phyloP scores from a whole-genome alignment of 2,329 filamentous ascomycete genomes.

The Colletotrichum magnum region DNA sequence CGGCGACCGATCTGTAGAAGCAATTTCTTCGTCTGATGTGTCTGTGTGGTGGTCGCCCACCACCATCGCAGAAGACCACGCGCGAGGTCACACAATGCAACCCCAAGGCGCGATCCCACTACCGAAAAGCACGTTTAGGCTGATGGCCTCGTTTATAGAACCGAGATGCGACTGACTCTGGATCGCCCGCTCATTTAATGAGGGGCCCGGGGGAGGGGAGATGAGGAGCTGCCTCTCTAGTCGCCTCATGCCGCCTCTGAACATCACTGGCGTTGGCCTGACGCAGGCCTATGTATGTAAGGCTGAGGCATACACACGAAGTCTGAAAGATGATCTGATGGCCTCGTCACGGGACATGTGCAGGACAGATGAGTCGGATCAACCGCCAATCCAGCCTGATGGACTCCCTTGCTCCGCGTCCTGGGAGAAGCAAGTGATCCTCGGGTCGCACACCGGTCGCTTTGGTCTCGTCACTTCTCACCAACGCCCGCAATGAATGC shows the following conservation, averaged over 20 bases:
- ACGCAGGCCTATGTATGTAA: slow-evolving; percentile 21
- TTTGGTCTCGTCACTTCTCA: slow-evolving; percentile 18
- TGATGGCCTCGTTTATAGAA: slow-evolving; percentile 7
- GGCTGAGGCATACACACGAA: slow-evolving; percentile 14
- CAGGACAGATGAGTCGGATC: slow-evolving; percentile 20
- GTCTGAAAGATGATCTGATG: slow-evolving; percentile 7
- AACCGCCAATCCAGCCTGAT: slow-evolving; percentile 36
- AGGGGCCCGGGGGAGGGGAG: not conserved
- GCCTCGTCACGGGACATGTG: slow-evolving; percentile 13
- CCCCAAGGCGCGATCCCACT: not conserved
- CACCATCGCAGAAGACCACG: slow-evolving; percentile 18
- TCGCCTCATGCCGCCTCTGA: not conserved
- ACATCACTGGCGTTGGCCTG: not conserved
- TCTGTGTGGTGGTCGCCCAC: not conserved
- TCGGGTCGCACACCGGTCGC: slow-evolving; percentile 20
- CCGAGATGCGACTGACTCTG: slow-evolving; percentile 20
- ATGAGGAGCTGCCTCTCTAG: slow-evolving; percentile 1
- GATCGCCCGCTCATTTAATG: not conserved
- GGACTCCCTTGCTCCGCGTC: slow-evolving; percentile 32
- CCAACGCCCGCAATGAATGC: not conserved
- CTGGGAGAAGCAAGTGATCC: slow-evolving; percentile 33
- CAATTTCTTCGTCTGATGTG: slow-evolving; percentile 30
- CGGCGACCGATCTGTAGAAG: slow-evolving; percentile 21
- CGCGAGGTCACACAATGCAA: slow-evolving; percentile 19
- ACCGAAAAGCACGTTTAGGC: slow-evolving; percentile 14